phyloP scores from a whole-genome alignment of 495 filamentous ascomycete genomes.

The Penicillium fimorum region DNA sequence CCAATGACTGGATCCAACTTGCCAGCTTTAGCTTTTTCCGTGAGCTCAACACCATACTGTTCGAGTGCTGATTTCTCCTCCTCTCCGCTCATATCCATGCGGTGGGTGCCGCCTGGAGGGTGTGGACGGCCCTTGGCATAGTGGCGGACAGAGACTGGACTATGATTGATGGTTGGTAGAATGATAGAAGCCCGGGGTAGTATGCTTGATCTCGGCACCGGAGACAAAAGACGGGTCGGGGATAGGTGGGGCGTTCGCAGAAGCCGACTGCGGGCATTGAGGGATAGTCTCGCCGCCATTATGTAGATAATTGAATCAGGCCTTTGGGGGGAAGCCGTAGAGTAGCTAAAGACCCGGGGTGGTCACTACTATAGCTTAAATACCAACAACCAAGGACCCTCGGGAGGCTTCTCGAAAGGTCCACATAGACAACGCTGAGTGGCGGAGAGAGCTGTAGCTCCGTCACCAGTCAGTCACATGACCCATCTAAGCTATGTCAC shows the following conservation, averaged over 20 bases:
- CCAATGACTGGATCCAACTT: constrained; percentile 97
- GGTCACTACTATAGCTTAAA: constrained; percentile 20
- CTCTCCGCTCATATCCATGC: constrained; percentile 81
- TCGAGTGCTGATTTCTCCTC: constrained; percentile 83
- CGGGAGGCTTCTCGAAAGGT: constrained; percentile 47
- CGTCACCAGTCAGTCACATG: constrained; percentile 38
- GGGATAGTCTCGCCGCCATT: constrained; percentile 42
- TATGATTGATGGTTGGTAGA: constrained; percentile 9
- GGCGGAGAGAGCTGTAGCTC: constrained; percentile 33
- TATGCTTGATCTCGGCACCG: constrained; percentile 22
- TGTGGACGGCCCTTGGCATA: constrained; percentile 81
- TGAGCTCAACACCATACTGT: constrained; percentile 88
- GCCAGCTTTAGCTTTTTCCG: constrained; percentile 77
- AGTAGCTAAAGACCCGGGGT: not conserved
- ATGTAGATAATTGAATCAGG: constrained; percentile 1
- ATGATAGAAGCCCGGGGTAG: constrained; percentile 24
- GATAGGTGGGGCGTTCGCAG: constrained; percentile 28
- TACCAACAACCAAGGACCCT: constrained; percentile 20
- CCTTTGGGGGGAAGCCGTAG: not conserved
- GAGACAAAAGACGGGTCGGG: constrained; percentile 21
- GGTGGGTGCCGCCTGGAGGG: constrained; percentile 87
- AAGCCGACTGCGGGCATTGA: constrained; percentile 31
- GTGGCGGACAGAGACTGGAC: constrained; percentile 37
- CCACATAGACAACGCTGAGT: constrained; percentile 36
- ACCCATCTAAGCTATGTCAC: constrained; percentile 29